Percentiles rank a stretch among this genome's conserved stretches.
phyloP scores from a whole-genome alignment of 1,284 basidiomycete species.

The Amylostereum chailletii region DNA sequence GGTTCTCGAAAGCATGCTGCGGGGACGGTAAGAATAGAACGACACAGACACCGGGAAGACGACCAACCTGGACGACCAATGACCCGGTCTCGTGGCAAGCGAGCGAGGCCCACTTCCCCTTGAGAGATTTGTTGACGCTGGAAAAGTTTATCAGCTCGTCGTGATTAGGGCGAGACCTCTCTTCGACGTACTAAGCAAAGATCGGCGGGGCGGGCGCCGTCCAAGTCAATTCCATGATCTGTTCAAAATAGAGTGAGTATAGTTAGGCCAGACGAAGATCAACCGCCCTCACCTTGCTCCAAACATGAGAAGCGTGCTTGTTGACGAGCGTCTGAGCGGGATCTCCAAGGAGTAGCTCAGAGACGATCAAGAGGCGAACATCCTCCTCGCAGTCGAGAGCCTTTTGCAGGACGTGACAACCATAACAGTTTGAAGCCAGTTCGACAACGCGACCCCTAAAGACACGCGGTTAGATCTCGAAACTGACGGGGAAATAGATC shows the following conservation, averaged over 20 bases:
- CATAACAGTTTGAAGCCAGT: constrained; percentile 78
- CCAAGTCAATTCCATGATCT: constrained; percentile 83
- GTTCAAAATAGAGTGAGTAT: not conserved
- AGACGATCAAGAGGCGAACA: constrained; percentile 68
- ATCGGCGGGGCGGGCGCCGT: constrained; percentile 75
- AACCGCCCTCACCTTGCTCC: constrained; percentile 59
- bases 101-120: constrained; percentile 77
- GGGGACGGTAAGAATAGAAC: constrained; percentile 2
- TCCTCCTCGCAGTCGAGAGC: constrained; percentile 84
- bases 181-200: constrained; percentile 59
- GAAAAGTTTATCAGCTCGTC: constrained; percentile 3
- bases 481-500: not conserved
- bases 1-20: constrained; percentile 78
- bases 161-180: not conserved
- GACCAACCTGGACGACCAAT: constrained; percentile 64
- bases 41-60: not conserved
- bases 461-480: not conserved
- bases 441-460: constrained; percentile 70
- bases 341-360: constrained; percentile 70
- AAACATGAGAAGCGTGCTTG: constrained; percentile 81
- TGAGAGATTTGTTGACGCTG: constrained; percentile 75
- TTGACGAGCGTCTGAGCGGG: constrained; percentile 77
- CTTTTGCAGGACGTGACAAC: constrained; percentile 79
- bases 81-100: constrained; percentile 86
- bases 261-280: not conserved